phyloP scores from a whole-genome alignment of 768 basidiomycete genomes.

The Boletus barrowsii region DNA sequence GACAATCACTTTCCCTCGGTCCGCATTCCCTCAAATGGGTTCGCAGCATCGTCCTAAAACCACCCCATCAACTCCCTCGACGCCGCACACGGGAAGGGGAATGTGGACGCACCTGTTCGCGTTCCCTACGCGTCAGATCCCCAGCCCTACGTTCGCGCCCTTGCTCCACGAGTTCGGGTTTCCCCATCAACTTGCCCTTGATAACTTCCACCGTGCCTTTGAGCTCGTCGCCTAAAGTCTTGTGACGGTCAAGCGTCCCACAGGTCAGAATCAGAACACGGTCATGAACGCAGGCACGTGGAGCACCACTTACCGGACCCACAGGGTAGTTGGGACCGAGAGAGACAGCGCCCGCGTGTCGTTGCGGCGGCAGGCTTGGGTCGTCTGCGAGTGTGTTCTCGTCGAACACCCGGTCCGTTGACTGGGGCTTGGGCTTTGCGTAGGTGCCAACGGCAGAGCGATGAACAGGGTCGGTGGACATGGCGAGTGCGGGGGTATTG shows the following conservation, averaged over 20 bases:
- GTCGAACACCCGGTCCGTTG: not conserved
- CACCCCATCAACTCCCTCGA: not conserved
- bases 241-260: not conserved
- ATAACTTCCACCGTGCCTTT: conserved; percentile 37
- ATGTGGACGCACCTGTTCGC: conserved; percentile 21
- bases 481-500: not conserved
- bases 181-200: conserved; percentile 37
- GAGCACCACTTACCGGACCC: conserved; percentile 24
- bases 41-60: not conserved
- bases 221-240: conserved; percentile 37
- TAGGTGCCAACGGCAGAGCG: conserved; percentile 18
- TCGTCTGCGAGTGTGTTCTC: conserved; percentile 6
- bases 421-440: not conserved
- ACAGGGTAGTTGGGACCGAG: conserved; percentile 35
- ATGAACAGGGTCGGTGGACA: conserved; percentile 15
- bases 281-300: not conserved
- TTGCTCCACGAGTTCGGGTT: conserved; percentile 36
- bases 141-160: conserved; percentile 41
- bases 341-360: conserved; percentile 43
- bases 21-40: not conserved
- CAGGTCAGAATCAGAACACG: not conserved
- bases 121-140: conserved; percentile 37
- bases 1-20: not conserved
- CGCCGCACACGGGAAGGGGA: too few relatives aligned
- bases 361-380: conserved; percentile 34